phyloP scores from a whole-genome alignment of 768 basidiomycete species.

The Astraeus odoratus region DNA sequence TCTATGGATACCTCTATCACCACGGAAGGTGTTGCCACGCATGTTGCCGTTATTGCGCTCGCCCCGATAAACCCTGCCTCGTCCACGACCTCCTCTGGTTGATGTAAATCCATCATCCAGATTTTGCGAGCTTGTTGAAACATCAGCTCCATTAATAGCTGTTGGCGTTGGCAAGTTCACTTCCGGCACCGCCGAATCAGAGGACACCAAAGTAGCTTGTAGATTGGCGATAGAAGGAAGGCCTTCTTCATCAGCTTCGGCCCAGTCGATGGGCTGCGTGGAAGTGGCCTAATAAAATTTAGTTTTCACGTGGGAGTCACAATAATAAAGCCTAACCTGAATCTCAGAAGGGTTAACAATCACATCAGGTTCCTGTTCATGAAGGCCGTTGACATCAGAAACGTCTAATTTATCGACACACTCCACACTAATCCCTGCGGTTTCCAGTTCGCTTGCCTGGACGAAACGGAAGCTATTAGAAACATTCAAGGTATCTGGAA shows the following conservation, averaged over 20 bases:
- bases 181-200: slow-evolving; percentile 64
- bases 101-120: slow-evolving; percentile 64
- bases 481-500: slow-evolving; percentile 32
- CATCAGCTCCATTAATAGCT: slow-evolving; percentile 15
- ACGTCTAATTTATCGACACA: slow-evolving; percentile 48
- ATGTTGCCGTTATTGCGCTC: slow-evolving; percentile 35
- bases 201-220: slow-evolving; percentile 71
- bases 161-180: slow-evolving; percentile 19
- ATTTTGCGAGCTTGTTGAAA: slow-evolving; percentile 12
- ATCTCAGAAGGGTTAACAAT: slow-evolving; percentile 24
- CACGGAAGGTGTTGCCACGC: slow-evolving; percentile 35
- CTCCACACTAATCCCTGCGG: slow-evolving; percentile 48
- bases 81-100: slow-evolving; percentile 42
- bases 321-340: slow-evolving; percentile 11
- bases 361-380: slow-evolving; percentile 14
- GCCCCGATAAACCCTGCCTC: slow-evolving; percentile 36
- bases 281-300: slow-evolving; percentile 18
- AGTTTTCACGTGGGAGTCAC: no score
- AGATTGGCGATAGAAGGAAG: slow-evolving; percentile 73
- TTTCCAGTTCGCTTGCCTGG: slow-evolving; percentile 73
- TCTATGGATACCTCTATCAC: slow-evolving; percentile 30
- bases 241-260: slow-evolving; percentile 65
- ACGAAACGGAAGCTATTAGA: slow-evolving; percentile 71
- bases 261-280: slow-evolving; percentile 64
- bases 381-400: slow-evolving; percentile 10